Percentiles rank a stretch among this genome's conserved stretches.
Evolutionary conservation across 75 land plant species (phyloP).

Genomic region (Sequoia sempervirens): DNA sequence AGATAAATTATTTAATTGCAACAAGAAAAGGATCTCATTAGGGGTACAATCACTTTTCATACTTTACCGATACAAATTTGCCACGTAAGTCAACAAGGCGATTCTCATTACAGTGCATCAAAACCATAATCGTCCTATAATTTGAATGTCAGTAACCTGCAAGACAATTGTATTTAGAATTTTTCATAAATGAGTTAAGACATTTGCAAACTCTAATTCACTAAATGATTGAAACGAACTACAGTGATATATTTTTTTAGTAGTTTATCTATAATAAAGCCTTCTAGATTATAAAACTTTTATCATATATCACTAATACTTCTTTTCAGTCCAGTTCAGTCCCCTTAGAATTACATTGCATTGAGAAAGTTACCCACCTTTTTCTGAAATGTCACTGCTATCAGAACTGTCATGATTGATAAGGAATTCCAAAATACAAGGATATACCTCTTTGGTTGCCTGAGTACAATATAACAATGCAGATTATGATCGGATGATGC

Average conservation of each 20-base stretch:
- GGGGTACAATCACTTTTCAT: too few species aligned
- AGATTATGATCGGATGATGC: background rate
- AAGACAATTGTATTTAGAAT: background rate
- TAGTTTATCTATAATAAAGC: background rate
- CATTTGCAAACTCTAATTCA: background rate
- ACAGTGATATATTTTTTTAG: background rate
- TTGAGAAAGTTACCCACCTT: background rate
- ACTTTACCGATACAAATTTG: too few species aligned
- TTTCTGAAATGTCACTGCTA: background rate
- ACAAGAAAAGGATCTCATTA: background rate
- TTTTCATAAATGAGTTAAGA: background rate
- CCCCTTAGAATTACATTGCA: background rate
- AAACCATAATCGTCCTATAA: too few species aligned
- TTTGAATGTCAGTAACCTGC: too few species aligned
- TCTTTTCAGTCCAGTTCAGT: background rate
- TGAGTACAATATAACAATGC: constrained; percentile 17
- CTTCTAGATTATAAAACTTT: background rate
- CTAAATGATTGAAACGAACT: background rate
- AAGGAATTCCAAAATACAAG: constrained; percentile 54
- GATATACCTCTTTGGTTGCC: constrained; percentile 71
- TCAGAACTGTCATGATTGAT: constrained; percentile 26
- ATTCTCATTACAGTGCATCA: too few species aligned
- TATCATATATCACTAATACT: background rate
- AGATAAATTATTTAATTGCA: background rate
- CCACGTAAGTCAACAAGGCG: too few species aligned